phyloP scores from a whole-genome alignment of 2,329 filamentous ascomycete species.

The Podosphaera fusca region DNA sequence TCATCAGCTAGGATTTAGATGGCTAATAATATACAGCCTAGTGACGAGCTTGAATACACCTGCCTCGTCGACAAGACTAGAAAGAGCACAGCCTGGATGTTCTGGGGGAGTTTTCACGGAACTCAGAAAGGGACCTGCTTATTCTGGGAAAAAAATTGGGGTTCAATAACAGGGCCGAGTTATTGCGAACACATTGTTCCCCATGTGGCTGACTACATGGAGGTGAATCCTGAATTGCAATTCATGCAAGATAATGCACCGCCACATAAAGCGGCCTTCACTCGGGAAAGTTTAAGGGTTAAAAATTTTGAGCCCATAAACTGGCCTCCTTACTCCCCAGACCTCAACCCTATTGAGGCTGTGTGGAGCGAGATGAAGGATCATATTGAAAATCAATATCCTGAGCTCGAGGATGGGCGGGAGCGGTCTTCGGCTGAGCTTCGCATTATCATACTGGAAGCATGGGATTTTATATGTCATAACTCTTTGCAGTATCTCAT shows the following conservation, averaged over 20 bases:
- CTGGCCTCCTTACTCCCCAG: not conserved
- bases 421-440: not conserved
- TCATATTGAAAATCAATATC: not conserved
- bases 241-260: not conserved
- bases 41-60: no score
- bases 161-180: no score
- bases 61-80: no score
- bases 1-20: no score
- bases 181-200: no score
- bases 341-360: slow-evolving; percentile 1
- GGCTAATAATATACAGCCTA: no score
- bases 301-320: not conserved
- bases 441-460: not conserved
- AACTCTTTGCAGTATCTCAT: not conserved
- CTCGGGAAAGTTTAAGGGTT: not conserved
- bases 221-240: not conserved
- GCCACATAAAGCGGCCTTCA: not conserved
- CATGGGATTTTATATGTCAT: not conserved
- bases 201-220: not conserved
- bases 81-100: no score
- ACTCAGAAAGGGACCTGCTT: no score
- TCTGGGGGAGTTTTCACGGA: no score
- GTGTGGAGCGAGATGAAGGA: not conserved
- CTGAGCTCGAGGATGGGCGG: not conserved
- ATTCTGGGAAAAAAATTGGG: no score